phyloP scores from a whole-genome alignment of 176 grass and related monocot species.

The Musa itinerans region DNA sequence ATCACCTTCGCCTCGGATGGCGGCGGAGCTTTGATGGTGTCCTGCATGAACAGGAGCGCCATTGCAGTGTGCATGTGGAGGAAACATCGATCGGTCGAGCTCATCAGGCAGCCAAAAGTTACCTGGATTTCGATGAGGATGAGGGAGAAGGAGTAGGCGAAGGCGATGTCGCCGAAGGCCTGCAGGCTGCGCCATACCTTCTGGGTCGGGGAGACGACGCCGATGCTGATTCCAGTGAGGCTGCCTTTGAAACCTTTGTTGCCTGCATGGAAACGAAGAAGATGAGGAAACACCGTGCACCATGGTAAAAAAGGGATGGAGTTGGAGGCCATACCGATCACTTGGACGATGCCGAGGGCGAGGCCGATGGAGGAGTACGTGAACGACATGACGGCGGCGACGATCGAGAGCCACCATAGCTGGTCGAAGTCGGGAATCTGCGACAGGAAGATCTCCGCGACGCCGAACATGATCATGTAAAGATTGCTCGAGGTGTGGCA shows the following conservation, averaged over 20 bases:
- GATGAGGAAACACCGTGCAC: no score
- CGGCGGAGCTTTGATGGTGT: constrained; percentile 7
- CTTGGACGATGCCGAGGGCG: background rate
- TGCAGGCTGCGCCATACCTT: background rate
- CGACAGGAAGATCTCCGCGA: background rate
- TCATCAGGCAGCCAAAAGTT: background rate
- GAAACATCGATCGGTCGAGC: background rate
- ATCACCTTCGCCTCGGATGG: constrained; percentile 3
- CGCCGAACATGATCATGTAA: background rate
- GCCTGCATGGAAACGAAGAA: background rate
- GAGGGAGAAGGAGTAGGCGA: constrained; percentile 8
- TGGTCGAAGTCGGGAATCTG: background rate
- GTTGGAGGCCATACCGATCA: background rate
- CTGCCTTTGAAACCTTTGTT: constrained; percentile 3
- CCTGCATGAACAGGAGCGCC: background rate
- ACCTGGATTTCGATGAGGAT: constrained; percentile 11
- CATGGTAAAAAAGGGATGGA: background rate
- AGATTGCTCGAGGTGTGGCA: background rate
- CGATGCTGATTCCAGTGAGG: background rate
- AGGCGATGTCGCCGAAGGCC: constrained; percentile 4
- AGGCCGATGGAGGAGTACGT: background rate
- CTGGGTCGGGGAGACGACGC: background rate
- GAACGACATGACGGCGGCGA: background rate
- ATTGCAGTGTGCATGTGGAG: background rate
- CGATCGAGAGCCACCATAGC: background rate